Percentiles rank a stretch among this genome's conserved stretches.
phyloP scores from a whole-genome alignment of 2,329 filamentous ascomycete genomes.

The Nothophoma quercina region DNA sequence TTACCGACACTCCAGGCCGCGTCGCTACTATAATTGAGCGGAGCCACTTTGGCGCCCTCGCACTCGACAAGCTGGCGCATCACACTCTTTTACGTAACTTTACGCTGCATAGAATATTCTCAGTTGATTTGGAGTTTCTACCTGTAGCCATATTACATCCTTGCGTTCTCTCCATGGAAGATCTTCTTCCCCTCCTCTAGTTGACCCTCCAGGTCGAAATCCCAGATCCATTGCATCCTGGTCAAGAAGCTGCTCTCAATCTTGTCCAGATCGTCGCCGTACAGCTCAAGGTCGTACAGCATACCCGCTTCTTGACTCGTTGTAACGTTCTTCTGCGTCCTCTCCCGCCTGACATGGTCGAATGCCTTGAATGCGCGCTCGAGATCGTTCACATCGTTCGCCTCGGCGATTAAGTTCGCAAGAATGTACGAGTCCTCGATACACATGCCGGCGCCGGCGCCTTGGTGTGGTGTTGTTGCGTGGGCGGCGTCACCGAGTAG shows the following conservation, averaged over 20 bases:
- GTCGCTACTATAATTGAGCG: too few species aligned
- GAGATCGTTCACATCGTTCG: slow-evolving; percentile 36
- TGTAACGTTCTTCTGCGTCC: slow-evolving; percentile 39
- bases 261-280: slow-evolving; percentile 50
- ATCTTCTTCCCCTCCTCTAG: slow-evolving; percentile 42
- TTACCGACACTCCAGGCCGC: too few species aligned
- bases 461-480: slow-evolving; percentile 63
- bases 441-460: slow-evolving; percentile 64
- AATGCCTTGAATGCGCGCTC: slow-evolving; percentile 43
- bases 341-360: slow-evolving; percentile 37
- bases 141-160: slow-evolving; percentile 14
- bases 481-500: slow-evolving; percentile 66
- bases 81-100: too few species aligned
- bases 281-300: slow-evolving; percentile 52
- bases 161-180: slow-evolving; percentile 22
- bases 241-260: slow-evolving; percentile 41
- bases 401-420: slow-evolving; percentile 40
- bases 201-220: slow-evolving; percentile 48
- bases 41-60: too few species aligned
- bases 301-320: slow-evolving; percentile 42
- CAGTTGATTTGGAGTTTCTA: too few species aligned
- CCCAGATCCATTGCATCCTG: slow-evolving; percentile 53
- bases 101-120: too few species aligned
- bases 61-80: too few species aligned
- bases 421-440: slow-evolving; percentile 60